phyloP scores from a whole-genome alignment of 1,284 basidiomycete species.

The Trichosporon coremiiforme region DNA sequence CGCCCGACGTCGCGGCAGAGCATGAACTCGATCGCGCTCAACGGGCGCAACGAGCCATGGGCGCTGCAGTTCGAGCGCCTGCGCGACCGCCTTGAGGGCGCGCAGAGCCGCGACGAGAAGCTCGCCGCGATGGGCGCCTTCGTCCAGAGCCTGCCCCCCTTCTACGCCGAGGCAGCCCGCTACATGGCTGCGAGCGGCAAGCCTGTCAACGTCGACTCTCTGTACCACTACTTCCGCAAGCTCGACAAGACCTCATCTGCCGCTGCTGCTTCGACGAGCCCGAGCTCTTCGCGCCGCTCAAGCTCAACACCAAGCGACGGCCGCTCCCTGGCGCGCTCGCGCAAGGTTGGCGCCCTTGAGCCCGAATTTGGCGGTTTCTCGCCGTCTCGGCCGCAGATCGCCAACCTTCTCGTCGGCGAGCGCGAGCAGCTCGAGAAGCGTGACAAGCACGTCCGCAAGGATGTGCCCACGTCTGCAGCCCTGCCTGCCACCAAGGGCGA shows the following conservation, averaged over 20 bases:
- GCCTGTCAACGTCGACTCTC: slow-evolving; percentile 27
- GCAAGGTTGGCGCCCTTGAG: neutral
- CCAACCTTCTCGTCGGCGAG: slow-evolving; percentile 21
- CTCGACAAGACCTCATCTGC: slow-evolving; percentile 26
- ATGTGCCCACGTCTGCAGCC: neutral
- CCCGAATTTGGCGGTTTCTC: slow-evolving; percentile 27
- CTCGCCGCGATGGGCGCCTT: slow-evolving; percentile 15
- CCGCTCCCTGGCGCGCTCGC: neutral
- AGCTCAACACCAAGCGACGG: neutral
- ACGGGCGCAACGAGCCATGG: slow-evolving; percentile 12
- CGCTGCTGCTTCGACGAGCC: neutral
- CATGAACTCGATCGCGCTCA: slow-evolving; percentile 11
- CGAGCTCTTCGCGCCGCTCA: slow-evolving; percentile 8
- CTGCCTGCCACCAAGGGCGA: neutral
- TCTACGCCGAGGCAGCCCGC: slow-evolving; percentile 22
- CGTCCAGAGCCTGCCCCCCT: slow-evolving; percentile 25
- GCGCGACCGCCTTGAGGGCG: slow-evolving; percentile 16
- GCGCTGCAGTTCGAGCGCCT: slow-evolving; percentile 17
- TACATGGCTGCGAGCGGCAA: slow-evolving; percentile 17
- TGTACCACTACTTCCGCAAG: slow-evolving; percentile 26
- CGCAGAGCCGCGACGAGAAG: slow-evolving; percentile 20
- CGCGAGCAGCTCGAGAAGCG: slow-evolving; percentile 7
- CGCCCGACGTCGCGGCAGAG: slow-evolving; percentile 8
- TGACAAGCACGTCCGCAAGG: neutral
- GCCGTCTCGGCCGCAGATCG: slow-evolving; percentile 27